A percentile compares a stretch with the other conserved stretches of the same genome.
These are phyloP conservation scores for Apiospora arundinis DNA, from an alignment of 2,329 filamentous ascomycete species.

Conservation along the genomic window DNA sequence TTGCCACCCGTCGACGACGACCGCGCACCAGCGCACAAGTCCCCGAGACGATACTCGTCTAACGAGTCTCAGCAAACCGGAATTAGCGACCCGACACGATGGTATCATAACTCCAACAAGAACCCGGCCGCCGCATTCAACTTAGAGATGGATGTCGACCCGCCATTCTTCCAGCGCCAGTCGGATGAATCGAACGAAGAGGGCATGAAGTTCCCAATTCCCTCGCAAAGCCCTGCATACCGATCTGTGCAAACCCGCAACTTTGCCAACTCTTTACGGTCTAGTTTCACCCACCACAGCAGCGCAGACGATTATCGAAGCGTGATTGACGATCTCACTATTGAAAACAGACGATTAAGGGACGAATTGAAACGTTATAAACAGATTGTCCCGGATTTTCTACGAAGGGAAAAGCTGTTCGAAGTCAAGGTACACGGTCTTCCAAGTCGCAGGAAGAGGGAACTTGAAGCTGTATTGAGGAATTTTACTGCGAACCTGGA, in stretches of 20 bases:
- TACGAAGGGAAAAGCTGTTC: constrained; percentile 80
- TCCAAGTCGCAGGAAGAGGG: constrained; percentile 73
- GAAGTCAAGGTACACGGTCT: constrained; percentile 82
- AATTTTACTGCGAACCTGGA: constrained; percentile 72
- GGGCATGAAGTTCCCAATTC: constrained; percentile 29
- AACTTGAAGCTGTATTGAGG: constrained; percentile 75
- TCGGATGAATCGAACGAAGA: constrained; percentile 60
- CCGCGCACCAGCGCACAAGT: constrained; percentile 27
- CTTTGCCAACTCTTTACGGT: constrained; percentile 27
- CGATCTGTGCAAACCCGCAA: constrained; percentile 29
- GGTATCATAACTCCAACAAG: constrained; percentile 61
- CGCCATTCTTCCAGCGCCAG: constrained; percentile 61
- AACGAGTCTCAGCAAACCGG: constrained; percentile 56
- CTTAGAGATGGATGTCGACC: constrained; percentile 59
- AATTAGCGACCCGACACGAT: constrained; percentile 57
- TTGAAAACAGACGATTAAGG: constrained; percentile 82
- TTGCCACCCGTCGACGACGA: constrained; percentile 28
- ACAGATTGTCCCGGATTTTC: constrained; percentile 67
- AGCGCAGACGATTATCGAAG: constrained; percentile 78
- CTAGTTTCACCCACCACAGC: constrained; percentile 51
- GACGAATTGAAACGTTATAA: constrained; percentile 75
- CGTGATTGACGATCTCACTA: constrained; percentile 86
- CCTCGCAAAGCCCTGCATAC: constrained; percentile 36
- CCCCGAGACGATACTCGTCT: constrained; percentile 50
- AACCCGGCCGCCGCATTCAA: constrained; percentile 53